Percentiles rank a stretch among this genome's conserved stretches.
These are phyloP conservation scores for Kurtzmaniella quercitrusa DNA, from an alignment of 1,139 yeast genomes.

Conservation along the genomic window DNA sequence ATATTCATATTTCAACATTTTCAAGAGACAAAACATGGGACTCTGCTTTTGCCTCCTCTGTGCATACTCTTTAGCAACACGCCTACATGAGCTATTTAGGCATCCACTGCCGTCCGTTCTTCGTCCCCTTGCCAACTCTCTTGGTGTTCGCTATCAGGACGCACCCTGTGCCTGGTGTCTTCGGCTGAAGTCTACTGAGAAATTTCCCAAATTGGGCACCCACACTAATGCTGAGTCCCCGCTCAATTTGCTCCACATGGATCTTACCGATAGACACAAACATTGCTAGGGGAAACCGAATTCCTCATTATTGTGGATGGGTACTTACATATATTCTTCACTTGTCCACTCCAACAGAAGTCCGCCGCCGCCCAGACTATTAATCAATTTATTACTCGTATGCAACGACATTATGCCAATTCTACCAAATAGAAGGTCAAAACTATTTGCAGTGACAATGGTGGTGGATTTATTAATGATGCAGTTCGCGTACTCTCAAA, in stretches of 20 bases:
- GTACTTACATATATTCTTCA: not conserved
- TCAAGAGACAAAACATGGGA: too few relatives aligned
- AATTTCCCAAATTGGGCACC: not conserved
- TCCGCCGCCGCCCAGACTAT: not conserved
- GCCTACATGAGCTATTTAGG: not conserved
- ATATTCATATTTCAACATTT: too few relatives aligned
- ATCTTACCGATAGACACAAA: not conserved
- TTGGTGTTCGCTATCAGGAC: not conserved
- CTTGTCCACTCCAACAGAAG: not conserved
- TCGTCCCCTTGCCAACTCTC: not conserved
- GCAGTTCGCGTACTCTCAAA: not conserved
- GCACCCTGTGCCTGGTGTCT: not conserved
- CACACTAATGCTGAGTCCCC: not conserved
- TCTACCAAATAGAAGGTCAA: not conserved
- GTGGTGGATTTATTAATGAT: constrained; percentile 2
- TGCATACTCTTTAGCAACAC: not conserved
- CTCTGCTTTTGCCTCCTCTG: not conserved
- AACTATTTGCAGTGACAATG: constrained; percentile 2
- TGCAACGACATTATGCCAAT: not conserved
- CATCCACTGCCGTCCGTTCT: not conserved
- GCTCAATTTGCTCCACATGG: not conserved
- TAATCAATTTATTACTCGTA: not conserved
- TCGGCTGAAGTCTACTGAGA: not conserved
- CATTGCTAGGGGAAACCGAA: not conserved
- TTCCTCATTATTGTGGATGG: not conserved